Evolutionary conservation across 1,139 yeast genomes (phyloP), one percentile per base, ranked within the genome.

Genomic region (Saccharomyces hybrid): DNA sequence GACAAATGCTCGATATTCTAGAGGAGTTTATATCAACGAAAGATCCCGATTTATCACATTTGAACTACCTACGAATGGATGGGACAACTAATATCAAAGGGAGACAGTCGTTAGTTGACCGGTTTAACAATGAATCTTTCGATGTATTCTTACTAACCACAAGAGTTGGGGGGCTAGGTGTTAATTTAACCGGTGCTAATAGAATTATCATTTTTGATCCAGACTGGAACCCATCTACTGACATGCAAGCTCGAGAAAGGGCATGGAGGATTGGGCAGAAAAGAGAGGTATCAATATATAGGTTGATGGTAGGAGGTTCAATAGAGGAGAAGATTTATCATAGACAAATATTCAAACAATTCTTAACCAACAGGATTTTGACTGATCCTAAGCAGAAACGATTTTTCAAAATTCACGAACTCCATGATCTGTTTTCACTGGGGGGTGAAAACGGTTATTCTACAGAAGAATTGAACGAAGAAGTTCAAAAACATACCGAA

Each of bases 151-250:
- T 93, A 32, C 73, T 93, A 48, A 93, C 99, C 0, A 93, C 99
- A 0, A 81, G 93, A 65, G 99, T 93, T 2, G 99, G 99, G 27
- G 99, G 99, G 0, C 74, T 93, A 48, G 99, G 99, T 25, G 89
- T 93, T 1, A 93, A 93, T 68, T 71, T 93, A 51, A 93, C 97
- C 0, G 98, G 98, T 4, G 99, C 99, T 0, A 93, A 90, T 63
- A 73, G 99, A 52, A 96, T 93, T 5, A 89, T 93, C 20, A 93
- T 93, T 16, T 93, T 79, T 68, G 99, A 93, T 65, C 99, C 99
- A 0, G 99, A 93, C 69, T 93, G 99, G 99, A 93, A 93, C 65
- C 99, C 99, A 0, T 89, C 97, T 0, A 93, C 98, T 0, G 99
- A 93, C 73, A 80, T 93, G 59, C 99, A 93, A 70, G 99, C 99